A percentile compares a stretch with the other conserved stretches of the same genome.
phyloP scores from a whole-genome alignment of 2,329 filamentous ascomycete genomes.

The Alternaria panax region DNA sequence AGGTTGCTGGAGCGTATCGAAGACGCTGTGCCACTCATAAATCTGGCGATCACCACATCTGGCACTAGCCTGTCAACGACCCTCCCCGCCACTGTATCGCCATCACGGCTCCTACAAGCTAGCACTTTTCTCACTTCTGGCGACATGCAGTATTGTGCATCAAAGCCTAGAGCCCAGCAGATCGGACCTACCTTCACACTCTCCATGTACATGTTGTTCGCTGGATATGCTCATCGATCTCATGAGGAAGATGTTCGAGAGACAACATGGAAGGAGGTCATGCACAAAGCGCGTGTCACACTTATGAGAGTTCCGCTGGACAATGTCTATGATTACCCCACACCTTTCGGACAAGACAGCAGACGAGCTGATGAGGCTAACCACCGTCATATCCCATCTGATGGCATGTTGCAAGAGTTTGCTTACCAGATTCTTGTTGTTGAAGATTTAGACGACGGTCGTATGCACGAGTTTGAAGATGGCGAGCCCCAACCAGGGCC shows the following conservation, averaged over 20 bases:
- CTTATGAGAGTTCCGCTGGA: slow-evolving; percentile 74
- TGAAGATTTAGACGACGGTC: slow-evolving; percentile 79
- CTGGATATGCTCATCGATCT: slow-evolving; percentile 71
- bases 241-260: slow-evolving; percentile 66
- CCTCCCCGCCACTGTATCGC: slow-evolving; percentile 82
- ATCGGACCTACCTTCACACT: slow-evolving; percentile 87
- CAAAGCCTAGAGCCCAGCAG: slow-evolving; percentile 71
- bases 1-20: slow-evolving; percentile 80
- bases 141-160: slow-evolving; percentile 79
- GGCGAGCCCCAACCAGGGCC: slow-evolving; percentile 62
- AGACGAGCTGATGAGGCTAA: slow-evolving; percentile 22
- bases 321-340: slow-evolving; percentile 57
- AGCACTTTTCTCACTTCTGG: slow-evolving; percentile 89
- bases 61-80: slow-evolving; percentile 85
- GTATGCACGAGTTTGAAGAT: slow-evolving; percentile 72
- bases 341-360: slow-evolving; percentile 27
- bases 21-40: slow-evolving; percentile 88
- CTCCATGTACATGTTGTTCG: slow-evolving; percentile 94
- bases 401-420: slow-evolving; percentile 67
- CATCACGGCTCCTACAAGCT: slow-evolving; percentile 87
- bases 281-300: slow-evolving; percentile 89
- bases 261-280: slow-evolving; percentile 92
- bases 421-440: slow-evolving; percentile 82
- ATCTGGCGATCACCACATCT: slow-evolving; percentile 91
- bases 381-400: slow-evolving; percentile 48